These are phyloP conservation scores for Chaetomidium leptoderma DNA, from an alignment of 495 filamentous ascomycete genomes.

Conservation along the genomic window DNA sequence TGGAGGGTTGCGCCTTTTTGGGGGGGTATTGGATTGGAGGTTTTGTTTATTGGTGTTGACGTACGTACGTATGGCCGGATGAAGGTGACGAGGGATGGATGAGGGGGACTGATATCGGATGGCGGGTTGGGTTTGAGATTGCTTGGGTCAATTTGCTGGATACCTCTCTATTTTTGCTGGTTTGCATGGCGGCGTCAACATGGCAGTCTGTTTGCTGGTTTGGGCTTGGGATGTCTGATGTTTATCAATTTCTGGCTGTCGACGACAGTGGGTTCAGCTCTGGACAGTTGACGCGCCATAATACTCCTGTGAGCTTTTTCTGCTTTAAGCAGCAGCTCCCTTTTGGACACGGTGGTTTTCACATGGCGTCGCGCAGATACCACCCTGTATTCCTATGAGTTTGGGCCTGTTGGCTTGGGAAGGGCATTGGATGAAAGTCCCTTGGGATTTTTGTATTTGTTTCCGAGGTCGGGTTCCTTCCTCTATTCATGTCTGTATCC, in stretches of 20 bases:
- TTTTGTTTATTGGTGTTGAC: too few species aligned
- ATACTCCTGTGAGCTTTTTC: too few species aligned
- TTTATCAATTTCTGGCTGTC: not conserved
- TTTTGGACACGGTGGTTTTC: not conserved
- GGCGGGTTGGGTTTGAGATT: not conserved
- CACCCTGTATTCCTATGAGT: conserved; percentile 5
- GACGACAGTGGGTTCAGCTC: not conserved
- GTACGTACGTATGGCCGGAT: too few species aligned
- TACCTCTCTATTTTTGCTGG: not conserved
- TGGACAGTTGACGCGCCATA: not conserved
- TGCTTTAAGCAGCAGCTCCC: not conserved
- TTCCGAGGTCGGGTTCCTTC: too few species aligned
- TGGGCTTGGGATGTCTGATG: not conserved
- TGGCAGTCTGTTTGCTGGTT: not conserved
- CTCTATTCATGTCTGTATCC: too few species aligned
- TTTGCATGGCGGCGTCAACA: conserved; percentile 16
- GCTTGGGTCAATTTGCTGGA: not conserved
- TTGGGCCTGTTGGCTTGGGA: not conserved
- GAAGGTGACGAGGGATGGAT: too few species aligned
- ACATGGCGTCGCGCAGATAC: not conserved
- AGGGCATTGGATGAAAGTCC: too few species aligned
- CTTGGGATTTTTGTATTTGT: too few species aligned
- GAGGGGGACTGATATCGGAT: not conserved
- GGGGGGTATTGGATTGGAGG: too few species aligned
- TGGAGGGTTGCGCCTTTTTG: too few species aligned